A percentile compares a stretch with the other conserved stretches of the same genome.
These are phyloP conservation scores for Corniculantispora saksenae DNA, from an alignment of 2,329 filamentous ascomycete genomes.

Conservation along the genomic window DNA sequence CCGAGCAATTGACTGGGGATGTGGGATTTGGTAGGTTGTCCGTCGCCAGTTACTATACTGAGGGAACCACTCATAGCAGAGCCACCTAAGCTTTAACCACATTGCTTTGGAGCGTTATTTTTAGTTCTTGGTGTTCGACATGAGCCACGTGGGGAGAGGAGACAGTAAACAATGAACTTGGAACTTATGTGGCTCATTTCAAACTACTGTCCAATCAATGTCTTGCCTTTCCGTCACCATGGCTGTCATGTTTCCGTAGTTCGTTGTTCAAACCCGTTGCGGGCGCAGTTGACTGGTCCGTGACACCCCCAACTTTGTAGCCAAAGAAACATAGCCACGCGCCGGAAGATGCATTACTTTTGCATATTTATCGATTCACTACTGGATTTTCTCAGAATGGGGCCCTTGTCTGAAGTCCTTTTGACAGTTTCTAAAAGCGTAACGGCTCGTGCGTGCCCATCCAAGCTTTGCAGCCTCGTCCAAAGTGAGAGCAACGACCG, in stretches of 20 bases:
- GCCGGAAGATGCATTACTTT: constrained; percentile 12
- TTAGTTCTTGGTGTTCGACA: constrained; percentile 7
- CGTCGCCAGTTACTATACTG: background rate
- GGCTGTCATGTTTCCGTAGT: constrained; percentile 7
- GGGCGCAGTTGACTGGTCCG: constrained; percentile 20
- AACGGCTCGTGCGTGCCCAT: constrained; percentile 12
- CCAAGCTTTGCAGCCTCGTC: constrained; percentile 10
- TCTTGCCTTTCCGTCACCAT: constrained; percentile 3
- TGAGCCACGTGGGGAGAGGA: constrained; percentile 14
- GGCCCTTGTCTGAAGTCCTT: constrained; percentile 2
- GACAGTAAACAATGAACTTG: constrained; percentile 16
- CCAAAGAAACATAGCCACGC: constrained; percentile 11
- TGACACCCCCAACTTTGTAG: constrained; percentile 14
- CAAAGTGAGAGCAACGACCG: background rate
- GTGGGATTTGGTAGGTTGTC: background rate
- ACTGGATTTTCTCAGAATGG: background rate
- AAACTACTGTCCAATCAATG: constrained; percentile 5
- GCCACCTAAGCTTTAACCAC: background rate
- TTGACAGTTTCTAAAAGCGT: background rate
- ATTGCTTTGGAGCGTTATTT: constrained; percentile 15
- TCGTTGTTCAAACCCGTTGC: constrained; percentile 16
- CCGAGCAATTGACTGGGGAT: background rate
- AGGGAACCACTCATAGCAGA: background rate
- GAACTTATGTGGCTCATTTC: constrained; percentile 6
- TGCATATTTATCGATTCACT: constrained; percentile 7